Conservation (phyloP, 371 early-diverging fungal species). For the Rhizomucor miehei region DNA sequence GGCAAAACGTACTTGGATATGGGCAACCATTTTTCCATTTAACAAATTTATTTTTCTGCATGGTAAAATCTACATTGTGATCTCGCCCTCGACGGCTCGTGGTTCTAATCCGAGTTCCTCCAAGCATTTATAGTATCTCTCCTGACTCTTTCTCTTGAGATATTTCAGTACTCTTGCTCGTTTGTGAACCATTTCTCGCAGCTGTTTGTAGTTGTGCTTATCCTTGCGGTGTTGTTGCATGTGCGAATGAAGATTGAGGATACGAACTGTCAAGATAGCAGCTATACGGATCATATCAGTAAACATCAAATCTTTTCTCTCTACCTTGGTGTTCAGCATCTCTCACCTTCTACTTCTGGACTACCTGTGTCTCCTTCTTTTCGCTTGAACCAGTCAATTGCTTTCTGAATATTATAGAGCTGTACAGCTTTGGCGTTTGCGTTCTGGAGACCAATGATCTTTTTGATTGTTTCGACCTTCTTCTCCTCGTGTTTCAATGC, state of each 20-base stretch:
- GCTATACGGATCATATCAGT: conserved; percentile 67
- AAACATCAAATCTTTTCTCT: too few relatives aligned
- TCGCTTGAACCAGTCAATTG: conserved; percentile 78
- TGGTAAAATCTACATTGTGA: conserved; percentile 44
- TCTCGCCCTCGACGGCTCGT: conserved; percentile 69
- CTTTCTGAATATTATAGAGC: conserved; percentile 73
- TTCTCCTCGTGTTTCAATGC: conserved; percentile 42
- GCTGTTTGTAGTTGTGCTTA: conserved; percentile 78
- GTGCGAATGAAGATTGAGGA: conserved; percentile 83
- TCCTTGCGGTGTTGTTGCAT: conserved; percentile 80
- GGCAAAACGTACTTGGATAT: too few relatives aligned
- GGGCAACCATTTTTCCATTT: too few relatives aligned
- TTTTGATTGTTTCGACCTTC: conserved; percentile 70
- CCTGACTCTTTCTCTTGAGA: conserved; percentile 71
- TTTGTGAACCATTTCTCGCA: conserved; percentile 78
- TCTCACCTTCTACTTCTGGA: conserved; percentile 91
- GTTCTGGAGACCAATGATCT: conserved; percentile 77
- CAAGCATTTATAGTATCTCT: conserved; percentile 70
- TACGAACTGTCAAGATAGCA: conserved; percentile 87
- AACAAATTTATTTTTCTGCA: too few relatives aligned
- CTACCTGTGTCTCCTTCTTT: conserved; percentile 86
- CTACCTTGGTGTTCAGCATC: conserved; percentile 5
- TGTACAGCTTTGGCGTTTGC: conserved; percentile 71
- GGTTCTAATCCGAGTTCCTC: conserved; percentile 70
- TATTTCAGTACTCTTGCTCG: conserved; percentile 87